Base-by-base conservation (phyloP, 139 green algal species). In the Chlorella vulgaris region DNA sequence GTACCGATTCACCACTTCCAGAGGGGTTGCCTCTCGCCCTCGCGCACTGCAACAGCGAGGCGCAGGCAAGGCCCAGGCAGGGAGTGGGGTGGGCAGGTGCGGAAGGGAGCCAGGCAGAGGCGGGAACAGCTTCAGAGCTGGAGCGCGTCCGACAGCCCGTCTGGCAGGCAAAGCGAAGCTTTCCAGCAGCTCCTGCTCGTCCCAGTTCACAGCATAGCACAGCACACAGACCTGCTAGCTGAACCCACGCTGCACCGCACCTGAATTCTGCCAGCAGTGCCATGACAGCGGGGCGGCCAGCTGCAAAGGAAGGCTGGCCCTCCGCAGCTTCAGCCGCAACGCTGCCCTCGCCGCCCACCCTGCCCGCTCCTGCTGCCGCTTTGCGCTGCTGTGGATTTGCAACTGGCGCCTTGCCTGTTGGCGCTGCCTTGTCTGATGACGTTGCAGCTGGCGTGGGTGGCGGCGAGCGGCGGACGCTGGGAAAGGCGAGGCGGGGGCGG, bases 1-100 rank as follows among this genome's bases (percentile, higher is more conserved):
- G 42, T 94, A 93, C 84, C 93, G 89, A 83, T 94, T 80, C 51
- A 94, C 40, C 28, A 93, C 75, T 31, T 86, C 73, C 69, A 92
- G 77, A 0, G 89, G 86, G 10, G 90, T 94, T 84, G 92, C 92
- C 78, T 47, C 51, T 24, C 50, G 71, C 3, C 71, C 50, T 0
- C 50, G 50, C 33, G 22, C 71, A 28, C 69, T 62, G n/a, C n/a
- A n/a, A n/a, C n/a, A n/a, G n/a, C n/a, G n/a, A n/a, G n/a, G 18
- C 21, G 55, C 55, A 15, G 47, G 47, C 15, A 55, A 55, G 47
- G 10, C 13, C 10, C 13, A 15, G 47, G 13, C 13, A 15, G 13
- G 47, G 47, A 10, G 47, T 10, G 47, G 47, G 47, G 47, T 10
- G 15, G 10, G 47, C 47, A 15, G 13, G 47, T 55, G 13, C 10